Conservation (phyloP, 805 yeast genomes). For the Komagataella mondaviorum region DNA sequence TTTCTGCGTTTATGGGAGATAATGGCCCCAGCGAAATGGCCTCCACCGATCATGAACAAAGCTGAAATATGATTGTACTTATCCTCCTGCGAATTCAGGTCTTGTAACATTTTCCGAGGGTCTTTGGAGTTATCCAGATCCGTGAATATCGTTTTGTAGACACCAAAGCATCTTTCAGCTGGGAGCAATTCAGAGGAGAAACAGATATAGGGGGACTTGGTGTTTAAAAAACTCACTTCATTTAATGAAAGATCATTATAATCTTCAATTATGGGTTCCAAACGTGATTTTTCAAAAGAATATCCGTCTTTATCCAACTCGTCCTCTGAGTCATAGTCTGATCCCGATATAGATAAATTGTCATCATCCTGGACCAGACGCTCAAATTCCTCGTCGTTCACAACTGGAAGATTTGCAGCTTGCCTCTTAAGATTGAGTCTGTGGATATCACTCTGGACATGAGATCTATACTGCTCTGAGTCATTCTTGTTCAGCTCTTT, state of each 20-base stretch:
- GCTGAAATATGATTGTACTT: slow-evolving; percentile 35
- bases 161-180: slow-evolving; percentile 39
- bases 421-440: slow-evolving; percentile 45
- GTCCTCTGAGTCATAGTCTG: slow-evolving; percentile 23
- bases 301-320: slow-evolving; percentile 9
- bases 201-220: slow-evolving; percentile 56
- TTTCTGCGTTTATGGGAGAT: slow-evolving; percentile 54
- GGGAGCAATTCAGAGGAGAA: slow-evolving; percentile 37
- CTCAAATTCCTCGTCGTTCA: slow-evolving; percentile 49
- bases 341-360: slow-evolving; percentile 45
- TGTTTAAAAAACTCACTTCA: slow-evolving; percentile 39
- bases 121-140: slow-evolving; percentile 20
- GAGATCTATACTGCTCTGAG: slow-evolving; percentile 17
- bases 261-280: slow-evolving; percentile 8
- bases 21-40: slow-evolving; percentile 95
- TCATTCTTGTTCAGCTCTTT: neutral
- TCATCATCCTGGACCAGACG: slow-evolving; percentile 32
- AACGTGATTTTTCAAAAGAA: slow-evolving; percentile 4
- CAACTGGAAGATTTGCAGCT: slow-evolving; percentile 26
- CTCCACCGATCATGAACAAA: slow-evolving; percentile 90
- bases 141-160: slow-evolving; percentile 51
- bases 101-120: slow-evolving; percentile 36
- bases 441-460: slow-evolving; percentile 47
- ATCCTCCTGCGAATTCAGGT: slow-evolving; percentile 17
- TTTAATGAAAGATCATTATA: slow-evolving; percentile 6